phyloP scores from a whole-genome alignment of 768 basidiomycete genomes.

The Russula brevipes region DNA sequence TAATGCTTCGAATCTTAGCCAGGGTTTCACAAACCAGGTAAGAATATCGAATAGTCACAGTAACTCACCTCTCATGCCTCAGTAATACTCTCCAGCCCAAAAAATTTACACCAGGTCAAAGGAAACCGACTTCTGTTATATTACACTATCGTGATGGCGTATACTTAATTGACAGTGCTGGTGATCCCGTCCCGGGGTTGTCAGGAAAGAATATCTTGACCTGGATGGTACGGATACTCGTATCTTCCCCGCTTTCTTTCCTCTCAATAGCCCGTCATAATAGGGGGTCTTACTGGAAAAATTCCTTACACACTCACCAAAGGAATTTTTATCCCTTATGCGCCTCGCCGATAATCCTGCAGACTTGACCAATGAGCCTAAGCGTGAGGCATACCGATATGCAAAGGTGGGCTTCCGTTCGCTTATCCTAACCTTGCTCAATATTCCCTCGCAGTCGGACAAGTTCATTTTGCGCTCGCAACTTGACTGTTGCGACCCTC shows the following conservation, averaged over 20 bases:
- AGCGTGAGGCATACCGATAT: conserved; percentile 78
- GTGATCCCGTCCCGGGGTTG: conserved; percentile 34
- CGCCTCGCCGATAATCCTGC: conserved; percentile 32
- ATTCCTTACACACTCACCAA: conserved; percentile 62
- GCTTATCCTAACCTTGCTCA: not conserved
- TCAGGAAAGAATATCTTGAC: conserved; percentile 65
- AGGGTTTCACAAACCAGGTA: conserved; percentile 56
- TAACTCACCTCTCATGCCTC: not conserved
- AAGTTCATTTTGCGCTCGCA: conserved; percentile 91
- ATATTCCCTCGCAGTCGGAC: conserved; percentile 37
- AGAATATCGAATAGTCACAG: conserved; percentile 23
- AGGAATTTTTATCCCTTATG: conserved; percentile 56
- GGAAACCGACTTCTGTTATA: conserved; percentile 65
- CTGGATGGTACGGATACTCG: conserved; percentile 51
- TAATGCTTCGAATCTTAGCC: conserved; percentile 56
- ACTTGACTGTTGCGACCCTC: conserved; percentile 76
- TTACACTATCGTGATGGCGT: conserved; percentile 61
- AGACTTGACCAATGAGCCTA: conserved; percentile 34
- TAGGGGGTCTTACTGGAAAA: conserved; percentile 90
- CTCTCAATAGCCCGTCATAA: not conserved
- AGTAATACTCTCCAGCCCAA: conserved; percentile 38
- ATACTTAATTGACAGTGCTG: conserved; percentile 60
- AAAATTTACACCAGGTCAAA: conserved; percentile 72
- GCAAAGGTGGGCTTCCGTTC: conserved; percentile 51
- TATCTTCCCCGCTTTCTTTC: not conserved